Conservation (phyloP, 228 moss, liverwort and hornwort genomes). For the Sphagnum fallax region DNA sequence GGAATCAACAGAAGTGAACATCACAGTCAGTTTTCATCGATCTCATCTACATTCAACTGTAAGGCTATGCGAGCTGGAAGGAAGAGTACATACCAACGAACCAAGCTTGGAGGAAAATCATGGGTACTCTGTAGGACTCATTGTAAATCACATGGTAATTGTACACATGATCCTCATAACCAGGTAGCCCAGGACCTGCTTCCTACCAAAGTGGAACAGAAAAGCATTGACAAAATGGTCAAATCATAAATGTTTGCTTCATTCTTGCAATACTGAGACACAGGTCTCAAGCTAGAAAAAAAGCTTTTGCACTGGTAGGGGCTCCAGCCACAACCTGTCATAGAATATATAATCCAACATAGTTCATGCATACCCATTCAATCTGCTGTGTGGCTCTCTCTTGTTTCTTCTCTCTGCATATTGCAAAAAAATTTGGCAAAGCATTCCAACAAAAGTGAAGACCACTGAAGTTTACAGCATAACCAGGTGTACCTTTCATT, state of each 20-base stretch:
- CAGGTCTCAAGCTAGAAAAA: not conserved
- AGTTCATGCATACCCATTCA: not conserved
- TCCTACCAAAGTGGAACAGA: not conserved
- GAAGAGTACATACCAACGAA: constrained; percentile 31
- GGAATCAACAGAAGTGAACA: not conserved
- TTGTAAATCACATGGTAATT: constrained; percentile 78
- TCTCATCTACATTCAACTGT: not conserved
- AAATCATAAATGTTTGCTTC: not conserved
- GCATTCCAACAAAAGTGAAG: not conserved
- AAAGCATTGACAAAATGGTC: not conserved
- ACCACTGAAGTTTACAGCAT: not conserved
- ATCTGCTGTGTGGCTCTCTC: too few relatives aligned
- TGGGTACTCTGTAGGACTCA: constrained; percentile 92
- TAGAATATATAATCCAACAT: not conserved
- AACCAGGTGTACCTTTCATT: constrained; percentile 11
- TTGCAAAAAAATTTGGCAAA: not conserved
- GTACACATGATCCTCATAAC: constrained; percentile 35
- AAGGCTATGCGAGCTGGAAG: not conserved
- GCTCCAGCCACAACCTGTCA: too few relatives aligned
- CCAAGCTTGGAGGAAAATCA: constrained; percentile 60
- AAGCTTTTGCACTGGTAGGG: not conserved
- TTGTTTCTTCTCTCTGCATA: too few relatives aligned
- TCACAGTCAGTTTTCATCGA: not conserved
- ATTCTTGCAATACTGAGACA: not conserved
- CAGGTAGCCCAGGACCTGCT: not conserved